Evolutionary conservation across 164 flowering plant species (phyloP), one percentile per base, ranked within the genome.

Genomic region (Brasenia schreberi): DNA sequence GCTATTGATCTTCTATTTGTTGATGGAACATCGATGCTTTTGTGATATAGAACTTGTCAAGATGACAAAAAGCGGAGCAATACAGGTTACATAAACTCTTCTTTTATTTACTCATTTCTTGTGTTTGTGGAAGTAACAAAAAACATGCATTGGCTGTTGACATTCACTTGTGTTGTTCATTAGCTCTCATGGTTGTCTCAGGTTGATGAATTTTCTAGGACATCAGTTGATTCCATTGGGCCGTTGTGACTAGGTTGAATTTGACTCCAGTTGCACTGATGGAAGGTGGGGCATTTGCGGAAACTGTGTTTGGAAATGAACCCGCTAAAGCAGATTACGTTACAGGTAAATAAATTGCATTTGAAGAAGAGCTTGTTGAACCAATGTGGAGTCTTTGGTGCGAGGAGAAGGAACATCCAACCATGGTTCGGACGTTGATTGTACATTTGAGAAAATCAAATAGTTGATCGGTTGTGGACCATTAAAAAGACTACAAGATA

Each of bases 211-310:
- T 94, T 77, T 75, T 94, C 99, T 33, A 84, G 74, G 18, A 85
- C 94, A 52, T 87, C 96, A 59, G 96, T 89, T 73, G 90, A 96
- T 66, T 92, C 98, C 64, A 90, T 95, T 70, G 97, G 98, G 99
- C 99, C 27, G 96, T 95, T 67, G 99, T 84, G 66, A 95, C 99
- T 53, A 83, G 99, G 71, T 17, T 90, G 44, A 95, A 95, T 79
- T 82, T 95, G 74, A 95, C 99, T 67, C 99, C 99, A 39, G 97
- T 95, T 76, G 99, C 99, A 75, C 84, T 92, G 82, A 95, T 92
- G 97, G 99, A 95, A 71, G 99, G 99, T 75, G 84, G 79, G 52
- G 95, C 90, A 63, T 75, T 92, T 66, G 97, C 97, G 45, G 90
- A 88, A 81, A 87, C 97, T 56, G 73, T 88, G 18, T 95, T 95